Conservation (phyloP, 441 rosid genomes). For the Populus hybrid region DNA sequence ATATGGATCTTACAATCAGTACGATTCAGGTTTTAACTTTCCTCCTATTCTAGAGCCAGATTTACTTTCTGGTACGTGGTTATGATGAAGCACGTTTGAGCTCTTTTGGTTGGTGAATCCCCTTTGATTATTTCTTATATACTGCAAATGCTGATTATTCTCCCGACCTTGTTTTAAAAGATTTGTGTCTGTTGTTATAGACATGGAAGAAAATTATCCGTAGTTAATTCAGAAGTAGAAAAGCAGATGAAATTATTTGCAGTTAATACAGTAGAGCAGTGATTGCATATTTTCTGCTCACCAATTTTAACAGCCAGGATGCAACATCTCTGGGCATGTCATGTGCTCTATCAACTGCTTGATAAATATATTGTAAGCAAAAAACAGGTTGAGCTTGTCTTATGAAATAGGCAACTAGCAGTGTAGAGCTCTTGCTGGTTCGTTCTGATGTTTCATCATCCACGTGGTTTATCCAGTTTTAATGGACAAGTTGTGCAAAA, state of each 20-base stretch:
- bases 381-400: neutral
- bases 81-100: neutral
- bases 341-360: neutral
- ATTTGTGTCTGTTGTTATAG: neutral
- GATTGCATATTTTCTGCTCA: neutral
- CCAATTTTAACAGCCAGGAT: neutral
- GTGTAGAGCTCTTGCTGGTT: neutral
- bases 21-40: neutral
- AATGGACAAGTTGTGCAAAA: neutral
- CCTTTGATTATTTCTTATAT: neutral
- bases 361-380: neutral
- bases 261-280: neutral
- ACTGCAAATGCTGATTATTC: neutral
- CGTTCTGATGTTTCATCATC: neutral
- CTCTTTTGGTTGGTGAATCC: neutral
- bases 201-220: neutral
- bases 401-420: too few relatives aligned
- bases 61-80: neutral
- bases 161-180: neutral
- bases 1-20: neutral
- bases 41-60: neutral
- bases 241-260: neutral
- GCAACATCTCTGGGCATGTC: neutral
- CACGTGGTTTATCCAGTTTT: neutral
- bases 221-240: neutral